Base-by-base conservation (phyloP, 176 grass and related monocot genomes). In the Zizania latifolia region DNA sequence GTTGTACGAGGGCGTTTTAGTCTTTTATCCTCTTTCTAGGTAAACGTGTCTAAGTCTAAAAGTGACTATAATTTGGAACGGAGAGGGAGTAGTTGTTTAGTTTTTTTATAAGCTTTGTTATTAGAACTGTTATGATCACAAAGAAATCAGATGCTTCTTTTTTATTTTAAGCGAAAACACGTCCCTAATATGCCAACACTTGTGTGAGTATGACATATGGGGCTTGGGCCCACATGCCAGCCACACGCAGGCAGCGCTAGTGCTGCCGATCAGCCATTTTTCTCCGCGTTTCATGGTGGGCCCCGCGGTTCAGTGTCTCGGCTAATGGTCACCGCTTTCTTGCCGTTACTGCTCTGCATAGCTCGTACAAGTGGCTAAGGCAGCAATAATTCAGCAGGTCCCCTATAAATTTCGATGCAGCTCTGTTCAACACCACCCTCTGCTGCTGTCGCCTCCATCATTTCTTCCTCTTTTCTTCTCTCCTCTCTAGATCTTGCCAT, bases 401-500 rank as follows among this genome's bases (percentile, higher is more conserved):
- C 24, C 61, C 80, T 67, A 82, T 58, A 82, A 74, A 82, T 53
- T 22, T 53, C 48, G 61, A 65, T 58, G 60, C 48, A 2, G 61
- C 14, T 53, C 17, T 55, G 21, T 53, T 39, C 45, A 14, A 13
- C 79, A 39, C 32, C 6, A 10, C 61, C 61, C 17, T 22, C 17
- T 10, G 8, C 10, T 63, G 29, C 0, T 50, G 10, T 10, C 27
- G 65, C 27, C 57, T 30, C 34, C 22, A 36, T 23, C 27, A 3
- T 30, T 3, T 32, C 10, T 38, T 27, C 9, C 5, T 0, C 36
- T 40, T 13, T 9, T 10, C 0, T 13, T 67, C 19, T 23, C 35
- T 23, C 27, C 6, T n/a, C 16, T 72, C 58, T 12, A 38, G 68
- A 73, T 73, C 59, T 58, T 34, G 4, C 23, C 8, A 17, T 11